phyloP scores from a whole-genome alignment of 345 rosid species.

The Turnera subulata region DNA sequence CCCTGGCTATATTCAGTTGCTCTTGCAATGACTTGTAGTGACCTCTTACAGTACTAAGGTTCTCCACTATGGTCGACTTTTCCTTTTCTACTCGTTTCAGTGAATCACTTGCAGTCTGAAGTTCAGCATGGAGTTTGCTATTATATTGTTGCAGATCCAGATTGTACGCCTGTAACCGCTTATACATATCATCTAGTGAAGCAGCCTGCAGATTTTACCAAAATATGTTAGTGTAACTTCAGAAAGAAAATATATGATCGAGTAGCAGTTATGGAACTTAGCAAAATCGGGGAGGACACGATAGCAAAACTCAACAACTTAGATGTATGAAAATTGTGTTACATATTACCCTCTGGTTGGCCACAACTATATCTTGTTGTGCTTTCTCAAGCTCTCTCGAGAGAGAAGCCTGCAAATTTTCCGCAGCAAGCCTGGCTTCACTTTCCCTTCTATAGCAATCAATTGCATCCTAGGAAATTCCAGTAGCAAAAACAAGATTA shows the following conservation, averaged over 20 bases:
- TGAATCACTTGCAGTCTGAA: slow-evolving; percentile 52
- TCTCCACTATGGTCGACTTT: slow-evolving; percentile 72
- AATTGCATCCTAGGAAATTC: slow-evolving; percentile 50
- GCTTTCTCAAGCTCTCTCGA: slow-evolving; percentile 61
- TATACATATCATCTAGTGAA: slow-evolving; percentile 68
- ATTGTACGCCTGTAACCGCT: slow-evolving; percentile 79
- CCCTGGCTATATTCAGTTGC: slow-evolving; percentile 64
- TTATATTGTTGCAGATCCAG: slow-evolving; percentile 78
- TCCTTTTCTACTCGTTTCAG: slow-evolving; percentile 69
- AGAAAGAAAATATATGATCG: not conserved
- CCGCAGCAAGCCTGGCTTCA: slow-evolving; percentile 58
- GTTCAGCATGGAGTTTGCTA: slow-evolving; percentile 64
- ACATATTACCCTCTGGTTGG: slow-evolving; percentile 58
- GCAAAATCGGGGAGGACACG: no score
- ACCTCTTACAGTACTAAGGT: slow-evolving; percentile 74
- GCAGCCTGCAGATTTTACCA: slow-evolving; percentile 40
- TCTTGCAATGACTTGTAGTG: slow-evolving; percentile 80
- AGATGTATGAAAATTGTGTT: not conserved
- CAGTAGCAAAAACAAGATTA: not conserved
- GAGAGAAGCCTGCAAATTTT: slow-evolving; percentile 55
- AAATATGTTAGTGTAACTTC: slow-evolving; percentile 2
- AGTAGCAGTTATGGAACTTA: not conserved
- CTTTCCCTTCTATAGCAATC: slow-evolving; percentile 53
- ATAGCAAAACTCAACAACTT: not conserved
- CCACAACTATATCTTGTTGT: slow-evolving; percentile 57